phyloP scores from a whole-genome alignment of 345 rosid species.

The Syzygium grande region DNA sequence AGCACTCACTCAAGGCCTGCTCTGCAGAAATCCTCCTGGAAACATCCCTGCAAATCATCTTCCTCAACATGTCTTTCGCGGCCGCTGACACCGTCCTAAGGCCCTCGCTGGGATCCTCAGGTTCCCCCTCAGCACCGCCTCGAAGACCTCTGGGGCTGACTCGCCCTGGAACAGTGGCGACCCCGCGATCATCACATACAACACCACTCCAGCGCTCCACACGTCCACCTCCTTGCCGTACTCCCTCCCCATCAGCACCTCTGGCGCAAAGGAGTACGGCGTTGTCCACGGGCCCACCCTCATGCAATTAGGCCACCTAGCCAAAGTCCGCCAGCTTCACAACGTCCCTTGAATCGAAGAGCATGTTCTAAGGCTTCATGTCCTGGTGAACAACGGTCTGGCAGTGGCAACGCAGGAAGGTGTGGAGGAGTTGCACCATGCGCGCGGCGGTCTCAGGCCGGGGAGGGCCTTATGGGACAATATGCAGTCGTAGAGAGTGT shows the following conservation, averaged over 20 bases:
- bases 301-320: too few relatives aligned
- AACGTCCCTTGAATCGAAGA: too few relatives aligned
- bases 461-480: too few relatives aligned
- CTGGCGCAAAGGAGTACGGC: not conserved
- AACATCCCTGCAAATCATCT: slow-evolving; percentile 68
- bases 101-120: slow-evolving; percentile 47
- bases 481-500: too few relatives aligned
- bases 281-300: not conserved
- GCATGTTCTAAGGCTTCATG: too few relatives aligned
- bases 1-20: slow-evolving; percentile 26
- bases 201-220: not conserved
- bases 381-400: too few relatives aligned
- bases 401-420: too few relatives aligned
- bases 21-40: slow-evolving; percentile 67
- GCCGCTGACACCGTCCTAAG: slow-evolving; percentile 36
- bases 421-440: too few relatives aligned
- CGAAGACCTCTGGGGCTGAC: slow-evolving; percentile 28
- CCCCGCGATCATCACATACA: not conserved
- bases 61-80: slow-evolving; percentile 68
- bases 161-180: not conserved
- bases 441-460: too few relatives aligned
- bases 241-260: not conserved
- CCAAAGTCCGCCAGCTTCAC: too few relatives aligned
- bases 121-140: slow-evolving; percentile 54
- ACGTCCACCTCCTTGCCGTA: not conserved